Conservation (phyloP, 228 moss, liverwort and hornwort genomes). For the Sphagnum fallax region DNA sequence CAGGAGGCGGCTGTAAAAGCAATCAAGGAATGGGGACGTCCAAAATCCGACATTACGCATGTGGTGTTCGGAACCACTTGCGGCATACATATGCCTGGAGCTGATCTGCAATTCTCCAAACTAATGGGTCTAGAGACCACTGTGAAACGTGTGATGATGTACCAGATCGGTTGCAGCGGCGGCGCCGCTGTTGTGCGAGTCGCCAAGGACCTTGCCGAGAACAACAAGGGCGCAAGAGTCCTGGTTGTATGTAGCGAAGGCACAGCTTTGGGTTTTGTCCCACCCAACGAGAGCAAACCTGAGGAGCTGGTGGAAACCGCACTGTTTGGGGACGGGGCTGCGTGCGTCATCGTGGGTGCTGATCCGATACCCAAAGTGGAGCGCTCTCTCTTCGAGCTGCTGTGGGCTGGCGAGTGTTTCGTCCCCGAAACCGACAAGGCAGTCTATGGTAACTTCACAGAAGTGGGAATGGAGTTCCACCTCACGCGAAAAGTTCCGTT, state of each 20-base stretch:
- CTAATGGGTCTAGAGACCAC: background rate
- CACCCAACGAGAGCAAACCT: background rate
- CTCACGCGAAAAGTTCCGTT: too few relatives aligned
- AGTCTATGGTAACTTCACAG: background rate
- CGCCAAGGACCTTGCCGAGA: slow-evolving; percentile 1
- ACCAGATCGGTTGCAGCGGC: background rate
- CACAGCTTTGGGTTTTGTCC: background rate
- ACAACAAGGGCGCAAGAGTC: background rate
- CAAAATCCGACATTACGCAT: too few relatives aligned
- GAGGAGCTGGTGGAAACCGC: background rate
- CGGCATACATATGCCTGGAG: background rate
- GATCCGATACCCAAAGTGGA: background rate
- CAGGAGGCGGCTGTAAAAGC: background rate
- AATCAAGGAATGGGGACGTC: too few relatives aligned
- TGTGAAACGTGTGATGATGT: slow-evolving; percentile 2
- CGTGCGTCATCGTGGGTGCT: background rate
- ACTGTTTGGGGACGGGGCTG: background rate
- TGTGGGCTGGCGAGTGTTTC: background rate
- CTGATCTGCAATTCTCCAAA: background rate
- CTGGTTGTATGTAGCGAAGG: background rate
- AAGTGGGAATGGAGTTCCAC: background rate
- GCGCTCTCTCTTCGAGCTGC: background rate
- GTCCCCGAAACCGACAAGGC: background rate
- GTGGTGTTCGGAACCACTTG: background rate
- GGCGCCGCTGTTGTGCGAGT: background rate